A percentile compares a stretch with the other conserved stretches of the same genome.
phyloP scores from a whole-genome alignment of 2,329 filamentous ascomycete genomes.

The Xenoacremonium recifei region DNA sequence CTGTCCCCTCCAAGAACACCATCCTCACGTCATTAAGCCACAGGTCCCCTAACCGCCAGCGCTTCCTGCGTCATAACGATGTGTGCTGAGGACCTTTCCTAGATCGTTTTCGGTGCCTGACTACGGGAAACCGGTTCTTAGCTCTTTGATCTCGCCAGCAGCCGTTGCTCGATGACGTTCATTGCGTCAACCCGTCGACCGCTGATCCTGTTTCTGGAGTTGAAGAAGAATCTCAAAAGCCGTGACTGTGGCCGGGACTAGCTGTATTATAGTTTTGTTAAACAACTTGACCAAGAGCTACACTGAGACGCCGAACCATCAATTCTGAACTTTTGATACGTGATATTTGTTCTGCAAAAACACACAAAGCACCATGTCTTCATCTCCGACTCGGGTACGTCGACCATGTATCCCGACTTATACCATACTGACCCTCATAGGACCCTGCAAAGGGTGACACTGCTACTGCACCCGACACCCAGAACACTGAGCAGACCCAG shows the following conservation, averaged over 20 bases:
- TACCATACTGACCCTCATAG: too few species aligned
- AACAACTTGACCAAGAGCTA: too few species aligned
- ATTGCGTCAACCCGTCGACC: conserved; percentile 24
- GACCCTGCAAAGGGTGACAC: conserved; percentile 3
- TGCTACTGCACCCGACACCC: too few species aligned
- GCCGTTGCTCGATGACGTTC: conserved; percentile 16
- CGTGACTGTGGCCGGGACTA: conserved; percentile 5
- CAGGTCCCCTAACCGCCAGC: not conserved
- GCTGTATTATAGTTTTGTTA: too few species aligned
- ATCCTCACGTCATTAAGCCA: not conserved
- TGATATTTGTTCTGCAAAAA: too few species aligned
- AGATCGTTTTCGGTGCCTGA: conserved; percentile 4
- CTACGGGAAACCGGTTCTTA: conserved; percentile 23
- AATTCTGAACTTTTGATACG: too few species aligned
- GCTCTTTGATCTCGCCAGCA: not conserved
- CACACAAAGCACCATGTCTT: not conserved
- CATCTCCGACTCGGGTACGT: not conserved
- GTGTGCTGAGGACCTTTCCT: not conserved
- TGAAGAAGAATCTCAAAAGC: conserved; percentile 21
- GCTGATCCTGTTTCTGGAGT: conserved; percentile 20
- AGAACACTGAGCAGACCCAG: conserved; percentile 11
- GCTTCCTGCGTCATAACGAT: not conserved
- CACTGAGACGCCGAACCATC: too few species aligned
- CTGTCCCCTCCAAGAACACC: too few species aligned
- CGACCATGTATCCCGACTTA: not conserved